Evolutionary conservation across 371 early-diverging fungal species (phyloP).

Genomic region (Basidiobolus meristosporus): DNA sequence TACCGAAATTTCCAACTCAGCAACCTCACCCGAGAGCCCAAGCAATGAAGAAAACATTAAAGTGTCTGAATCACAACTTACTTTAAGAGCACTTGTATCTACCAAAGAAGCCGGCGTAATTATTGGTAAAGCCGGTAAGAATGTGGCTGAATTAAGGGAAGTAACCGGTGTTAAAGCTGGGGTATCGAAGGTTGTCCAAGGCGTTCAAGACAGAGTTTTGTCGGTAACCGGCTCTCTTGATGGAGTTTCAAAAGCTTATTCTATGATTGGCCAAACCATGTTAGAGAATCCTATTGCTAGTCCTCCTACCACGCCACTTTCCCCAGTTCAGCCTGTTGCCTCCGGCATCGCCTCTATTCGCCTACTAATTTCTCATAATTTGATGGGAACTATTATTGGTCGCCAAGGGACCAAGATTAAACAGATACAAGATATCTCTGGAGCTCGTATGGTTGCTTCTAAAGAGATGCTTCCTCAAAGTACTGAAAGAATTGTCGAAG

Average conservation of each 20-base stretch:
- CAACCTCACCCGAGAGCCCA: too few species aligned
- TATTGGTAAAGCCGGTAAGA: slow-evolving; percentile 66
- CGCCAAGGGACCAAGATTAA: slow-evolving; percentile 71
- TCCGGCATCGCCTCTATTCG: slow-evolving; percentile 39
- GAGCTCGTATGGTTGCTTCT: slow-evolving; percentile 61
- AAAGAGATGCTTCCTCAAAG: slow-evolving; percentile 70
- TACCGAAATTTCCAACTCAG: too few species aligned
- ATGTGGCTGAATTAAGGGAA: slow-evolving; percentile 62
- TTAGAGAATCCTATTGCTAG: slow-evolving; percentile 59
- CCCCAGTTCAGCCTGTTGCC: slow-evolving; percentile 9
- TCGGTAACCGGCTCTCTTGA: slow-evolving; percentile 51
- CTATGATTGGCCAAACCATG: slow-evolving; percentile 59
- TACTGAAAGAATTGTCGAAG: slow-evolving; percentile 70
- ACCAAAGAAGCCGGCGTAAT: slow-evolving; percentile 71
- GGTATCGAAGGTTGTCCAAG: slow-evolving; percentile 56
- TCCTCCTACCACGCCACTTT: slow-evolving; percentile 22
- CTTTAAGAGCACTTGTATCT: slow-evolving; percentile 52
- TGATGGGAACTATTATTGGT: slow-evolving; percentile 82
- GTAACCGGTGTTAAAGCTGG: slow-evolving; percentile 54
- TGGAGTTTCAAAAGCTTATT: slow-evolving; percentile 55
- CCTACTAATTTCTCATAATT: slow-evolving; percentile 58
- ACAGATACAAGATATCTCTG: slow-evolving; percentile 65
- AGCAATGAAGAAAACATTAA: too few species aligned
- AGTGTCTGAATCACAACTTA: too few species aligned
- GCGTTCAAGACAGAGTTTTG: slow-evolving; percentile 53